A percentile compares a stretch with the other conserved stretches of the same genome.
Evolutionary conservation across 345 rosid genomes (phyloP).

Genomic region (Citrus hindsii): DNA sequence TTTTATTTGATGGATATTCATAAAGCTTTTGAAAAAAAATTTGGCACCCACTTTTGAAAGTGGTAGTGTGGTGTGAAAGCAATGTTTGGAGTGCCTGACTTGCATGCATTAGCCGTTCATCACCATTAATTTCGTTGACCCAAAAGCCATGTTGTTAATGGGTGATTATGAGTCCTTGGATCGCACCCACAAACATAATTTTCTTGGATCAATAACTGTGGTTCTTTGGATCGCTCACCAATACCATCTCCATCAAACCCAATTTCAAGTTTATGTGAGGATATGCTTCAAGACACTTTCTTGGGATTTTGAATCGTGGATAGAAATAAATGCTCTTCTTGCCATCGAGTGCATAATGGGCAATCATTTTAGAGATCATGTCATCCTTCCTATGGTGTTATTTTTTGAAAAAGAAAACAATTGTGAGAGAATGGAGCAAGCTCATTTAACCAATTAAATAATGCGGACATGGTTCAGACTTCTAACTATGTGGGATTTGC

Average conservation of each 20-base stretch:
- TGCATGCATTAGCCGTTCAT: neutral
- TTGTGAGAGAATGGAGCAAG: neutral
- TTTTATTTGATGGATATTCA: neutral
- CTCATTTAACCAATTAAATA: neutral
- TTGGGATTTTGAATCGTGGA: conserved; percentile 9
- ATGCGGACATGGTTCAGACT: neutral
- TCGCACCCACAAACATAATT: conserved; percentile 14
- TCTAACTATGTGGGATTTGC: neutral
- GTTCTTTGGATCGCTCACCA: conserved; percentile 28
- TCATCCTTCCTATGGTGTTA: neutral
- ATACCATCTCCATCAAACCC: neutral
- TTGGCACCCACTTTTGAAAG: neutral
- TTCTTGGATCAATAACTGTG: conserved; percentile 22
- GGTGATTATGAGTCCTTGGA: conserved; percentile 23
- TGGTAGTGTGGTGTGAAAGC: conserved; percentile 26
- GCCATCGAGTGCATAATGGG: conserved; percentile 7
- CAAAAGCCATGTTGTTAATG: neutral
- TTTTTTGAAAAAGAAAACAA: neutral
- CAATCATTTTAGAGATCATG: conserved; percentile 6
- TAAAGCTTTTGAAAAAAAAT: conserved; percentile 11
- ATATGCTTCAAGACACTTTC: neutral
- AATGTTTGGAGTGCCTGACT: conserved; percentile 7
- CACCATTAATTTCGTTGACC: neutral
- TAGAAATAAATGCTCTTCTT: neutral
- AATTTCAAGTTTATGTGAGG: neutral